Evolutionary conservation across 2,329 filamentous ascomycete genomes (phyloP).

Genomic region (Pseudohalonectria lignicola): DNA sequence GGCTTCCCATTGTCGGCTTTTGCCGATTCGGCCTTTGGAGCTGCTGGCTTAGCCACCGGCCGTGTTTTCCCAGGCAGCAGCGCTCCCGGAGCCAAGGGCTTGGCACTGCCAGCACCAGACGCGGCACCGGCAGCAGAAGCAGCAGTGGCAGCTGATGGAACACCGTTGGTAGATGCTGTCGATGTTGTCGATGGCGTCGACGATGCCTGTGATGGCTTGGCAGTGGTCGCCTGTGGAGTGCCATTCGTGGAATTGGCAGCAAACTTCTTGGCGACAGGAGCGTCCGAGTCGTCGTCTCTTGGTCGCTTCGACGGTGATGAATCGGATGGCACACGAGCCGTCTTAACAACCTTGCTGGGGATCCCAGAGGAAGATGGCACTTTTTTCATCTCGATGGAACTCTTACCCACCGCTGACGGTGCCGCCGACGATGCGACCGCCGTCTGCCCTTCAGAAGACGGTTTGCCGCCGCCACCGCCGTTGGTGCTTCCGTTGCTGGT

Average conservation of each 20-base stretch:
- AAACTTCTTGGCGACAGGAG: conserved; percentile 25
- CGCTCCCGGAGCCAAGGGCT: neutral
- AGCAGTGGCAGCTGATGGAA: too few relatives aligned
- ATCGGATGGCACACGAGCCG: conserved; percentile 11
- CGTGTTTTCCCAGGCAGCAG: neutral
- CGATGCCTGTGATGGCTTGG: conserved; percentile 18
- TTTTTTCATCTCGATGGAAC: conserved; percentile 11
- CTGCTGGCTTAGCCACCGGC: neutral
- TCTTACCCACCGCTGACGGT: conserved; percentile 15
- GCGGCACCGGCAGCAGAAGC: conserved; percentile 10
- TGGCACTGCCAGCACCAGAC: neutral
- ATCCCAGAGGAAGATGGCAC: conserved; percentile 1
- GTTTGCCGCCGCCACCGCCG: too few relatives aligned
- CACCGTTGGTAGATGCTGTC: too few relatives aligned
- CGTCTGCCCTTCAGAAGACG: too few relatives aligned
- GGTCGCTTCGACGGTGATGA: conserved; percentile 19
- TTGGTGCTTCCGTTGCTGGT: too few relatives aligned
- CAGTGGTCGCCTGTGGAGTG: conserved; percentile 4
- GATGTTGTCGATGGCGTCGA: conserved; percentile 19
- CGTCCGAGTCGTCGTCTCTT: conserved; percentile 26
- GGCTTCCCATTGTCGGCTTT: conserved; percentile 18
- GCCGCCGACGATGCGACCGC: too few relatives aligned
- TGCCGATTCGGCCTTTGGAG: conserved; percentile 8
- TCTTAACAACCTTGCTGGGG: neutral
- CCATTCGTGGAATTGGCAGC: conserved; percentile 18